Evolutionary conservation across 345 rosid genomes (phyloP), one percentile per base, ranked within the genome.

Genomic region (Arabis hirsuta): DNA sequence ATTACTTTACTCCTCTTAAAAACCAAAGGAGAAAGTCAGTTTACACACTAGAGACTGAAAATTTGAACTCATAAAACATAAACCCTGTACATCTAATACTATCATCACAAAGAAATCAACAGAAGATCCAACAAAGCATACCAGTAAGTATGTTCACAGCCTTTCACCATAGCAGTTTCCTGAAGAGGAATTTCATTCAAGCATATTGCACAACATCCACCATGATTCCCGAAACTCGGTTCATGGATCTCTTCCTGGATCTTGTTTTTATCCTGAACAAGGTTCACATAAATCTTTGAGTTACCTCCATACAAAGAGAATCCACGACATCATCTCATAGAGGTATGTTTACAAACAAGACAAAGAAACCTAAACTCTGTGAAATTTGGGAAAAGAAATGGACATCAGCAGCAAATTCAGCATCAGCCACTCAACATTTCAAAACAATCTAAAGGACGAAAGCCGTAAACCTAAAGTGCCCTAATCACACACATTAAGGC

Each of bases 141-240:
- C 98, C 98, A 94, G 87, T 94, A 94, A 27, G 96, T 82, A 45
- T 94, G 97, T 80, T 94, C 97, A 85, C 98, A 94, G 79, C 91
- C 97, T 82, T 88, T 91, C 42, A 94, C 77, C 67, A 91, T 89
- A 52, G 98, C 96, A 62, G 89, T 91, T 75, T 94, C 98, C 78
- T 83, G 85, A 43, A 94, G 89, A 71, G 75, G 83, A 34, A 89
- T 94, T 71, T 84, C 80, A 69, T 86, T 83, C 81, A 94, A 79
- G 78, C 98, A 95, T 12, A 95, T 90, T 0, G 93, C 96, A 58
- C 97, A 95, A 76, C 79, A 75, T 62, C 92, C 97, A 44, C 86
- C 86, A 82, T 84, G 88, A 70, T 73, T 74, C 44, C 85, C 93
- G 74, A 78, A 87, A 41, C 79, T 81, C 41, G 57, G 79, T 41